Percentiles rank a stretch among this genome's conserved stretches.
These are phyloP conservation scores for Phyllosticta ampelicida DNA, from an alignment of 2,329 filamentous ascomycete genomes.

Conservation along the genomic window DNA sequence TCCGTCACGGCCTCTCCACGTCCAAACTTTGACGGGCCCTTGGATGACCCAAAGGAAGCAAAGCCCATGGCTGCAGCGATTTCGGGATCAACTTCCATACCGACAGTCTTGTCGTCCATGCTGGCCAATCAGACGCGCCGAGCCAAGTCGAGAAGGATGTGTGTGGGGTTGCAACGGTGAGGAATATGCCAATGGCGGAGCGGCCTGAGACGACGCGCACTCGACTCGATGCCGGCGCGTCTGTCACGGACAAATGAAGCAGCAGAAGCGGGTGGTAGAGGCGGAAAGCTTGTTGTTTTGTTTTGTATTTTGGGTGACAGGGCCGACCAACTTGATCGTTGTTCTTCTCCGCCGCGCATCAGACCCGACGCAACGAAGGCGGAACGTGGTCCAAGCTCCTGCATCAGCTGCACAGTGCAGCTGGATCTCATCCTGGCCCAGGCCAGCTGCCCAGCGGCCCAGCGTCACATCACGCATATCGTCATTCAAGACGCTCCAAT, in stretches of 20 bases:
- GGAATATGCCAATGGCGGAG: not conserved
- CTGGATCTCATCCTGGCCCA: slow-evolving; percentile 9
- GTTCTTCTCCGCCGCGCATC: not conserved
- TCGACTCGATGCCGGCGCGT: not conserved
- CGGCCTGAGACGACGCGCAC: not conserved
- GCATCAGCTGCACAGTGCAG: too few species aligned
- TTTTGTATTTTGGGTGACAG: not conserved
- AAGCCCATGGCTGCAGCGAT: slow-evolving; percentile 65
- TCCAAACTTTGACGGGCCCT: slow-evolving; percentile 54
- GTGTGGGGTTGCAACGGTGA: not conserved
- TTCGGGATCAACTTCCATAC: slow-evolving; percentile 38
- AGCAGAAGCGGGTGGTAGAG: not conserved
- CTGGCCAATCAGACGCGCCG: not conserved
- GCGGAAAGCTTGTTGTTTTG: not conserved
- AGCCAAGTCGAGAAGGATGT: not conserved
- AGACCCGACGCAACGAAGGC: not conserved
- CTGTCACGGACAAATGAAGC: not conserved
- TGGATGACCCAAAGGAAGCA: slow-evolving; percentile 53
- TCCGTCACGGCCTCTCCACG: slow-evolving; percentile 45
- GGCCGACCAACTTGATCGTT: not conserved
- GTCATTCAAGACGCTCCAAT: not conserved
- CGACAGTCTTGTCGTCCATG: slow-evolving; percentile 13
- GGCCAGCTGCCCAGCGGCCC: not conserved
- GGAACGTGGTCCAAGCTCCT: not conserved
- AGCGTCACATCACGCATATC: not conserved